A percentile compares a stretch with the other conserved stretches of the same genome.
phyloP scores from a whole-genome alignment of 768 basidiomycete genomes.

The Mycena galericulata region DNA sequence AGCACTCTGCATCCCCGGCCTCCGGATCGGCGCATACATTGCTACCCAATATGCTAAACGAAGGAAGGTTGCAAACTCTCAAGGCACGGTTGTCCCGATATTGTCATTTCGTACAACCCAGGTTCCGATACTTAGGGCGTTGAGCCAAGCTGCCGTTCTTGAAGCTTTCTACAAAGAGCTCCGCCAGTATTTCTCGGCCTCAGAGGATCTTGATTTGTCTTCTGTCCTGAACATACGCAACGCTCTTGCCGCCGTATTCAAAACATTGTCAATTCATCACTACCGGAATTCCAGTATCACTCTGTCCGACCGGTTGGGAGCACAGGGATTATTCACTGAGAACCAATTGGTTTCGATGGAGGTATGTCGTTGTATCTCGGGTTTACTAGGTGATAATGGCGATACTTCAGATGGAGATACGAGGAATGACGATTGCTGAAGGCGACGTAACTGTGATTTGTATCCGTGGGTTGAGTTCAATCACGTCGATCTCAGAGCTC shows the following conservation, averaged over 20 bases:
- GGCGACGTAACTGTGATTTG: constrained; percentile 51
- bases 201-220: not conserved
- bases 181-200: constrained; percentile 3
- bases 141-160: constrained; percentile 42
- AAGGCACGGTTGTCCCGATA: constrained; percentile 36
- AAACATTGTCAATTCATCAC: constrained; percentile 14
- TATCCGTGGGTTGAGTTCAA: constrained; percentile 44
- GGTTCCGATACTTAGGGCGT: constrained; percentile 43
- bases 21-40: constrained; percentile 40
- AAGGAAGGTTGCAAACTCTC: constrained; percentile 33
- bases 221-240: constrained; percentile 14
- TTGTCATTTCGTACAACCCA: constrained; percentile 50
- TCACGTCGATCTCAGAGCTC: not conserved
- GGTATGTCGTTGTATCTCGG: constrained; percentile 34
- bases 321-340: constrained; percentile 48
- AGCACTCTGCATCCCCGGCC: constrained; percentile 36
- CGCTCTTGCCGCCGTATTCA: constrained; percentile 24
- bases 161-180: constrained; percentile 38
- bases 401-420: constrained; percentile 30
- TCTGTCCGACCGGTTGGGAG: constrained; percentile 46
- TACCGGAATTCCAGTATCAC: constrained; percentile 9
- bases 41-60: constrained; percentile 43
- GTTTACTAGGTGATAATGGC: not conserved
- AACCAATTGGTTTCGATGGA: constrained; percentile 42
- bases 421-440: constrained; percentile 53